These are phyloP conservation scores for Typha latifolia DNA, from an alignment of 176 grass and related monocot genomes.

Conservation along the genomic window DNA sequence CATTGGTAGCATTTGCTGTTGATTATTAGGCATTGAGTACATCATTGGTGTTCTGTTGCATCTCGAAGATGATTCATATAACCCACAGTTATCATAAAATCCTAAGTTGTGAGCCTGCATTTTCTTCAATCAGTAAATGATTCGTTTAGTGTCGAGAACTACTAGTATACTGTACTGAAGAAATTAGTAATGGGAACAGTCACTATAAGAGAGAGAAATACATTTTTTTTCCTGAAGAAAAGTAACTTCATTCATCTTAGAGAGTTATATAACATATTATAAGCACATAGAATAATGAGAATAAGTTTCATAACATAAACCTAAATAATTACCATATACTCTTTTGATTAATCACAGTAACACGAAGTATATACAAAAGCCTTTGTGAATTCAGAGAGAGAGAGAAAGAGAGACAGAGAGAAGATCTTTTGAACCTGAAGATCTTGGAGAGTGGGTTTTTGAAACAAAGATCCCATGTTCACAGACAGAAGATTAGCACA, in stretches of 20 bases:
- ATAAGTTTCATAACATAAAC: no score
- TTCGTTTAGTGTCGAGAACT: no score
- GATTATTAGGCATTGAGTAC: constrained; percentile 35
- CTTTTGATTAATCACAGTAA: no score
- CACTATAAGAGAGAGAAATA: no score
- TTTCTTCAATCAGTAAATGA: not conserved
- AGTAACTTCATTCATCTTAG: no score
- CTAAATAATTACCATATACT: no score
- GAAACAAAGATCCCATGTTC: constrained; percentile 55
- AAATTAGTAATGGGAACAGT: no score
- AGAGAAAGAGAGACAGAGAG: not conserved
- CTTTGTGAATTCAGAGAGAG: no score
- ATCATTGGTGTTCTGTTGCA: constrained; percentile 25
- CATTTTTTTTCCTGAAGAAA: no score
- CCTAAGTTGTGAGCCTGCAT: constrained; percentile 44
- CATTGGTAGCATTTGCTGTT: constrained; percentile 41
- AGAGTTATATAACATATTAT: no score
- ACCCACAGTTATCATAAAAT: constrained; percentile 25
- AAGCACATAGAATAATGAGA: no score
- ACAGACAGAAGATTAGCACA: constrained; percentile 80
- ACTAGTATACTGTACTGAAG: not conserved
- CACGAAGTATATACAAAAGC: no score
- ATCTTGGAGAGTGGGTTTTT: constrained; percentile 46
- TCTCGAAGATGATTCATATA: constrained; percentile 34
- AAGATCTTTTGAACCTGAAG: constrained; percentile 40